Percentiles rank a stretch among this genome's conserved stretches.
These are phyloP conservation scores for Chrysoporthe austroafricana DNA, from an alignment of 2,329 filamentous ascomycete species.

Conservation along the genomic window DNA sequence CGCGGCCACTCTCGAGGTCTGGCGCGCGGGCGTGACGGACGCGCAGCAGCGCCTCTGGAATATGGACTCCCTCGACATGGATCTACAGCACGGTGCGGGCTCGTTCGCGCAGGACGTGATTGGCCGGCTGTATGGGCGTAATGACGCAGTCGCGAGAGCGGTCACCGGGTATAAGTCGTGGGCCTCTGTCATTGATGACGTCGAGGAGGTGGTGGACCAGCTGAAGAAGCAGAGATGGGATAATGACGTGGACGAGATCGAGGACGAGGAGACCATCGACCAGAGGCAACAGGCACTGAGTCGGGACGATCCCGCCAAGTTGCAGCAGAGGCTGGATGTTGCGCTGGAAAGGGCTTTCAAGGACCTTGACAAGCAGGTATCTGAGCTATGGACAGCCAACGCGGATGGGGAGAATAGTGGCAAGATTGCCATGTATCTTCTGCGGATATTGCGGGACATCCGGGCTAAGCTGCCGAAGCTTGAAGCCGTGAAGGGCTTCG, in stretches of 20 bases:
- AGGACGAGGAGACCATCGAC: slow-evolving; percentile 73
- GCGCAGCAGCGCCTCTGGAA: slow-evolving; percentile 68
- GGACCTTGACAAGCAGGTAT: slow-evolving; percentile 60
- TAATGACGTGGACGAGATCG: slow-evolving; percentile 72
- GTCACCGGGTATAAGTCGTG: slow-evolving; percentile 71
- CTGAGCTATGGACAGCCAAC: slow-evolving; percentile 52
- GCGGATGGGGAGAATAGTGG: slow-evolving; percentile 53
- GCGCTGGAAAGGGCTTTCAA: slow-evolving; percentile 40
- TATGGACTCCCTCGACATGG: slow-evolving; percentile 63
- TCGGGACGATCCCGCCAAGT: slow-evolving; percentile 55
- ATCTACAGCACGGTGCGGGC: slow-evolving; percentile 67
- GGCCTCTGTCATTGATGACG: slow-evolving; percentile 72
- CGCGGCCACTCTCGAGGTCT: slow-evolving; percentile 62
- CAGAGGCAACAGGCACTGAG: slow-evolving; percentile 69
- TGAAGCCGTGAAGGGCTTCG: slow-evolving; percentile 57
- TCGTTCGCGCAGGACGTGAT: slow-evolving; percentile 72
- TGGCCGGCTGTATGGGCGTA: slow-evolving; percentile 72
- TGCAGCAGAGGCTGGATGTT: slow-evolving; percentile 41
- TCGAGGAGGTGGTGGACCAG: slow-evolving; percentile 64
- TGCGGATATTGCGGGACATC: slow-evolving; percentile 76
- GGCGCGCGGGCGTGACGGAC: slow-evolving; percentile 59
- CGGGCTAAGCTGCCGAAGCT: slow-evolving; percentile 65
- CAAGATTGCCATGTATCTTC: slow-evolving; percentile 64
- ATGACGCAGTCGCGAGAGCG: slow-evolving; percentile 65
- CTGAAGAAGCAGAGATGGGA: slow-evolving; percentile 75